Evolutionary conservation across 2,329 filamentous ascomycete genomes (phyloP).

Genomic region (Ilyonectria mors-panacis): DNA sequence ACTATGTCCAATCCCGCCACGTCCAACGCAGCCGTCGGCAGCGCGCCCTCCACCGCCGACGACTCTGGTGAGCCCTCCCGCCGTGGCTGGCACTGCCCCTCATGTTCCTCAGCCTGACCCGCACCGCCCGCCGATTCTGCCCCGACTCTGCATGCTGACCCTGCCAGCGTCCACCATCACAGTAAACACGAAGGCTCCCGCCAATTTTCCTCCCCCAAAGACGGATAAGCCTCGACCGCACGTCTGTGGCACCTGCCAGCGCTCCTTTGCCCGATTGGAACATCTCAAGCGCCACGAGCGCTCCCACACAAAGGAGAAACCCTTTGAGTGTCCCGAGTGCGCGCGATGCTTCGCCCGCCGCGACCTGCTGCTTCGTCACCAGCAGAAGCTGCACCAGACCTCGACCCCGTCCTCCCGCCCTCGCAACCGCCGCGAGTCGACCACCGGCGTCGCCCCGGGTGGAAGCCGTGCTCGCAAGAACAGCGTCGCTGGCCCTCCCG

Average conservation of each 20-base stretch:
- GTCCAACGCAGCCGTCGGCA: slow-evolving; percentile 49
- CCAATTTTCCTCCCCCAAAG: slow-evolving; percentile 84
- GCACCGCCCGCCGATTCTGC: slow-evolving; percentile 37
- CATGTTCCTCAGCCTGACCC: slow-evolving; percentile 49
- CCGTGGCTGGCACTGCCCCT: slow-evolving; percentile 52
- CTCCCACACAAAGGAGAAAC: slow-evolving; percentile 99
- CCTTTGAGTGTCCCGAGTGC: slow-evolving; percentile 97
- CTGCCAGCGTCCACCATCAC: slow-evolving; percentile 65
- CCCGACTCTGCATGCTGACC: slow-evolving; percentile 50
- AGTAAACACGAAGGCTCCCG: slow-evolving; percentile 62
- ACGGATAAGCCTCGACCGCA: slow-evolving; percentile 98
- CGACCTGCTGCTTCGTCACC: slow-evolving; percentile 92
- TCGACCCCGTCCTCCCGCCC: slow-evolving; percentile 89
- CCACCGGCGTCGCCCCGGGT: slow-evolving; percentile 77
- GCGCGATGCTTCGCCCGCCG: slow-evolving; percentile 93
- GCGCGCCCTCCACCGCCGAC: slow-evolving; percentile 51
- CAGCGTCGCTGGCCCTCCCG: slow-evolving; percentile 78
- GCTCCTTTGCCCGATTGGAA: slow-evolving; percentile 94
- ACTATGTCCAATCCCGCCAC: slow-evolving; percentile 56
- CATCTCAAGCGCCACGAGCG: slow-evolving; percentile 97
- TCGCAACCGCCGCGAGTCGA: slow-evolving; percentile 91
- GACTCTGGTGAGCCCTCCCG: slow-evolving; percentile 59
- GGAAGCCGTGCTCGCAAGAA: slow-evolving; percentile 90
- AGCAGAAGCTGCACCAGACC: slow-evolving; percentile 98
- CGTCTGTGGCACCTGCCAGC: slow-evolving; percentile 90